phyloP scores from a whole-genome alignment of 164 flowering plant species.

The Akebia trifoliata region DNA sequence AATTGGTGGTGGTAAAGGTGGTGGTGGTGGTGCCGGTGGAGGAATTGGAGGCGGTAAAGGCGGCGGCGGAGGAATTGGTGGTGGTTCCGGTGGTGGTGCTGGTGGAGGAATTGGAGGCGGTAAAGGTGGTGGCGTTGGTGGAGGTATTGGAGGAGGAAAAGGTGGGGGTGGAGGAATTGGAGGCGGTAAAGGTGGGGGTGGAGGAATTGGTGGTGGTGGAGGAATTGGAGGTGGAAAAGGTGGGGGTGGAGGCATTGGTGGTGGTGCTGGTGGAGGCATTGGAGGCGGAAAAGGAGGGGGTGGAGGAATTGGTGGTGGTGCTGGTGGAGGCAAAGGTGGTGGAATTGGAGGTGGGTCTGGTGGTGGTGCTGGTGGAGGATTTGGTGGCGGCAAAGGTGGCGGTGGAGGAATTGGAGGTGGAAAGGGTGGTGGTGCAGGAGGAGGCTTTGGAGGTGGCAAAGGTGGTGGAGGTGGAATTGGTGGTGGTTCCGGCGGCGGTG shows the following conservation, averaged over 20 bases:
- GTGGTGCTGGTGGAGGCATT: conserved; percentile 15
- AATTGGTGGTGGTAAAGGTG: conserved; percentile 14
- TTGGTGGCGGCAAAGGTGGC: not conserved
- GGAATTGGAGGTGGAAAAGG: conserved; percentile 16
- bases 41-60: conserved; percentile 14
- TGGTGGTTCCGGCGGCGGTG: not conserved
- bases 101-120: conserved; percentile 13
- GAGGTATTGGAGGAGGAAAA: conserved; percentile 14
- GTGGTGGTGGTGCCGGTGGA: conserved; percentile 10
- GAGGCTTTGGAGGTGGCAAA: conserved; percentile 6
- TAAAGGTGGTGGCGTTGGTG: conserved; percentile 15
- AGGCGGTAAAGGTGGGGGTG: conserved; percentile 14
- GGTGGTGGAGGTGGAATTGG: not conserved
- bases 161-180: conserved; percentile 18
- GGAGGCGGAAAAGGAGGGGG: conserved; percentile 16
- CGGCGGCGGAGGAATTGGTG: conserved; percentile 17
- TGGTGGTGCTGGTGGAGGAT: conserved; percentile 11
- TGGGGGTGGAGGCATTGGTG: conserved; percentile 14
- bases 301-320: conserved; percentile 9
- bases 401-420: conserved; percentile 22
- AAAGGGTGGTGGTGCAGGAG: conserved; percentile 12
- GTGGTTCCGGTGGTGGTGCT: conserved; percentile 14
- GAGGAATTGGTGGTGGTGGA: conserved; percentile 12
- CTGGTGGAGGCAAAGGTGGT: conserved; percentile 7
- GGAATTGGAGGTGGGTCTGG: conserved; percentile 15